Conservation (phyloP, 2,329 filamentous ascomycete species). For the Colletotrichum sp. region DNA sequence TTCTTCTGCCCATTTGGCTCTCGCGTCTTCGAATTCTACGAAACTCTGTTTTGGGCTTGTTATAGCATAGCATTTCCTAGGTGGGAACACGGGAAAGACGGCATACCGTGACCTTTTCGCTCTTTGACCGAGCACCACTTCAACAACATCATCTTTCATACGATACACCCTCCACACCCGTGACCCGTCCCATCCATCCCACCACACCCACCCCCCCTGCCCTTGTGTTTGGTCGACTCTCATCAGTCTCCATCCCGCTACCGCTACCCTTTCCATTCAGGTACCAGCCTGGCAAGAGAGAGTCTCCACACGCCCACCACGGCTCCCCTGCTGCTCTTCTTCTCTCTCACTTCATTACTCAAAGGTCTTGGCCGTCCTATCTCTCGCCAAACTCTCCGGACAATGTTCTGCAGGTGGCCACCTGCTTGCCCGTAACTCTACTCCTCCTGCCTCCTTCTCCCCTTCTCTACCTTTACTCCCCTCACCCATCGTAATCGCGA, state of each 20-base stretch:
- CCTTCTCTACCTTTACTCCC: neutral
- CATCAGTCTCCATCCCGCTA: neutral
- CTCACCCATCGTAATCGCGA: neutral
- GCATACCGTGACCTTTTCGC: neutral
- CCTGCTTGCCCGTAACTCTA: neutral
- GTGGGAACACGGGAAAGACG: neutral
- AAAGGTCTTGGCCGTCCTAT: conserved; percentile 16
- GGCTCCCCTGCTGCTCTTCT: neutral
- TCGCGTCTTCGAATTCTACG: neutral
- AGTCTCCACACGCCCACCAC: conserved; percentile 6
- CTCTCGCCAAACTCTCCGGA: conserved; percentile 9
- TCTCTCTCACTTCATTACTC: conserved; percentile 14
- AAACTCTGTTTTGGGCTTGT: neutral
- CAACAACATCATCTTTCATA: neutral
- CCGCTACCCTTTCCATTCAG: neutral
- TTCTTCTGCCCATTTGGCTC: conserved; percentile 12
- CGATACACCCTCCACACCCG: neutral
- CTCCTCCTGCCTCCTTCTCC: neutral
- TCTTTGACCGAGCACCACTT: conserved; percentile 7
- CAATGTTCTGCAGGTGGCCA: conserved; percentile 14
- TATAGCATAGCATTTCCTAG: neutral
- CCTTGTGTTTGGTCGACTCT: neutral
- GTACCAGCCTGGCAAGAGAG: neutral
- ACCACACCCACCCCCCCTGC: neutral
- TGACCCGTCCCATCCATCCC: neutral